Base-by-base conservation (phyloP, 2,329 filamentous ascomycete species). In the Penicillium sp. region DNA sequence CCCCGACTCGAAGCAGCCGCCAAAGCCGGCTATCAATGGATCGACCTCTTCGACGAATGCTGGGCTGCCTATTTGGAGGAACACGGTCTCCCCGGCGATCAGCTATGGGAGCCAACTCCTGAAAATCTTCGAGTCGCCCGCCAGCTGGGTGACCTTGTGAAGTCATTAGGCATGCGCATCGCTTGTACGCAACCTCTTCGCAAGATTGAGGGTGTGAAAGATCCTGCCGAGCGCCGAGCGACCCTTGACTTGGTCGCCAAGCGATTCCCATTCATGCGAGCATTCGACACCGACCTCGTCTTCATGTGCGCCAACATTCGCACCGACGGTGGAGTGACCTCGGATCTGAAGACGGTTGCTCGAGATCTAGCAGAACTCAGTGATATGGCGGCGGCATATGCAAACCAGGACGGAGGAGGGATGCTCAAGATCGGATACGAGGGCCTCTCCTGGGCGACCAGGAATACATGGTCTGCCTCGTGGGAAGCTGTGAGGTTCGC, bases 1-100 rank as follows among this genome's bases (percentile, higher is more conserved):
- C 63, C 69, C 0, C 66, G 70, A 13, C 63, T 75, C 13, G 55
- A 69, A 55, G 71, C 66, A 44, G 72, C 72, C 9, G 71, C 72
- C 0, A 63, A 66, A 49, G 66, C 70, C 0, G 72, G 72, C 1
- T 75, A 69, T 58, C 58, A 66, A 56, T 69, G 66, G 61, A 73
- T 74, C 55, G 72, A 74, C 55, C 61, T 75, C 6, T 74, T 75
- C 37, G 72, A 75, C 47, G 70, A 75, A 46, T 73, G 71, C 62
- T 75, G 72, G 72, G 72, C 70, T 0, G 66, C 64, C 2, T 73
- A 74, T 40, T 61, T 75, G 1, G 67, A 66, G 14, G 70, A 72
- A 37, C 61, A 74, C 51, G 61, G 58, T 2, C 56, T 71, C 7
- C 50, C 69, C 4, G 63, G 64, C 1, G 60, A 69, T 13, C 50